These are phyloP conservation scores for Saraca asoca DNA, from an alignment of 331 rosid species.

Conservation along the genomic window DNA sequence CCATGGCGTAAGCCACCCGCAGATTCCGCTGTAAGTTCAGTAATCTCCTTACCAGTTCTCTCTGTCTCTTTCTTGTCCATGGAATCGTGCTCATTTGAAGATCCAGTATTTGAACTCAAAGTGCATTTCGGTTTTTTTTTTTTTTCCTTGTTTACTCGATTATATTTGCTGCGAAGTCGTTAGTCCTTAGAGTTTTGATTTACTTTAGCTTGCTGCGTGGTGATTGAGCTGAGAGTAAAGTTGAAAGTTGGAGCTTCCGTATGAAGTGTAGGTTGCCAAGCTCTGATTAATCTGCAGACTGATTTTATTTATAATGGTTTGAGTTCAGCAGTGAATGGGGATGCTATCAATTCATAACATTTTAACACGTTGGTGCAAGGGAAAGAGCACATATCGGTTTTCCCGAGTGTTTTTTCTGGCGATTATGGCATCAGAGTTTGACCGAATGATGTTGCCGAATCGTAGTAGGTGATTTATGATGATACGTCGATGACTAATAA, in stretches of 20 bases:
- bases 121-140: not conserved
- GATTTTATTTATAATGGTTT: not conserved
- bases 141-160: not conserved
- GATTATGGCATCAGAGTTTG: not conserved
- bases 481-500: not conserved
- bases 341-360: not conserved
- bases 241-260: not conserved
- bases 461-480: not conserved
- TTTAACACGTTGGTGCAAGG: not conserved
- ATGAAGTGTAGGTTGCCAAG: not conserved
- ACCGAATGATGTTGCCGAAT: not conserved
- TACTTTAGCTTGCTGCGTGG: conserved; percentile 6
- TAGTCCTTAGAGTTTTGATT: conserved; percentile 3
- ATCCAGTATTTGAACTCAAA: not conserved
- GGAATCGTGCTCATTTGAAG: not conserved
- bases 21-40: conserved; percentile 30
- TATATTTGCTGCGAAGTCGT: not conserved
- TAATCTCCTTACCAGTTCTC: not conserved
- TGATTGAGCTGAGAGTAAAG: not conserved
- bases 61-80: not conserved
- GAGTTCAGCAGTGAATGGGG: conserved; percentile 30
- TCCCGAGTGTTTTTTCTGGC: not conserved
- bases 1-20: not conserved
- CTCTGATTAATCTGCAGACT: conserved; percentile 14
- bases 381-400: not conserved